A percentile compares a stretch with the other conserved stretches of the same genome.
These are phyloP conservation scores for Mycosphaerelloides madeirae DNA, from an alignment of 2,329 filamentous ascomycete genomes.

Conservation along the genomic window DNA sequence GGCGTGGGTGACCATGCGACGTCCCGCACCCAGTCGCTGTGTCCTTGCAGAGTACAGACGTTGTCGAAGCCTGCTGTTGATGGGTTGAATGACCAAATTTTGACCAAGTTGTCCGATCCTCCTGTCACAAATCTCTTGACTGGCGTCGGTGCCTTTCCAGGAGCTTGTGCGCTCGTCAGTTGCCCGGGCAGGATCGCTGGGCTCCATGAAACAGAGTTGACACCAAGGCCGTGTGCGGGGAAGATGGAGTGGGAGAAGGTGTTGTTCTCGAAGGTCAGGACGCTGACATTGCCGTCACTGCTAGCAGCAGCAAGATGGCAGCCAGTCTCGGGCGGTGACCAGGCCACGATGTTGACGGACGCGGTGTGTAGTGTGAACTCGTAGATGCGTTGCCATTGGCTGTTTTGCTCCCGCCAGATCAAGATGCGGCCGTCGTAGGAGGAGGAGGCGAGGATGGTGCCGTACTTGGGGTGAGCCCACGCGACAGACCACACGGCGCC, in stretches of 20 bases:
- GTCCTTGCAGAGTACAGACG: conserved; percentile 66
- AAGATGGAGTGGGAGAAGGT: conserved; percentile 86
- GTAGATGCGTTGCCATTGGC: conserved; percentile 69
- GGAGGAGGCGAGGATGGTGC: conserved; percentile 92
- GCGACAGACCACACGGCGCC: conserved; percentile 96
- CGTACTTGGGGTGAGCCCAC: conserved; percentile 98
- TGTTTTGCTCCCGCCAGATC: conserved; percentile 85
- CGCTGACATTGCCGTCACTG: conserved; percentile 86
- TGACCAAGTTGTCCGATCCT: conserved; percentile 87
- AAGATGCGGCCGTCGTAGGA: conserved; percentile 97
- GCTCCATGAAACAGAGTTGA: conserved; percentile 95
- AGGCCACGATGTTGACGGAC: conserved; percentile 92
- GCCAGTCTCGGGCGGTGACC: conserved; percentile 94
- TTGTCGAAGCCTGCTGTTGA: conserved; percentile 33
- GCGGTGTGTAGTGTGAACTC: conserved; percentile 92
- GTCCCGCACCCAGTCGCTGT: conserved; percentile 95
- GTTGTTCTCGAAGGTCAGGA: conserved; percentile 96
- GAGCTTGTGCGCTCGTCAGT: conserved; percentile 64
- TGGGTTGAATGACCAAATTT: conserved; percentile 81
- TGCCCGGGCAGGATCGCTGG: conserved; percentile 79
- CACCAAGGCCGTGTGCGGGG: conserved; percentile 85
- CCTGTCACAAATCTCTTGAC: conserved; percentile 88
- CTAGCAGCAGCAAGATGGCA: conserved; percentile 93
- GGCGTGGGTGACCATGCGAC: conserved; percentile 96
- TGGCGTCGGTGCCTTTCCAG: conserved; percentile 39